Conservation (phyloP, 192 early-diverging fungal genomes). For the Gryganskiella cystojenkinii region DNA sequence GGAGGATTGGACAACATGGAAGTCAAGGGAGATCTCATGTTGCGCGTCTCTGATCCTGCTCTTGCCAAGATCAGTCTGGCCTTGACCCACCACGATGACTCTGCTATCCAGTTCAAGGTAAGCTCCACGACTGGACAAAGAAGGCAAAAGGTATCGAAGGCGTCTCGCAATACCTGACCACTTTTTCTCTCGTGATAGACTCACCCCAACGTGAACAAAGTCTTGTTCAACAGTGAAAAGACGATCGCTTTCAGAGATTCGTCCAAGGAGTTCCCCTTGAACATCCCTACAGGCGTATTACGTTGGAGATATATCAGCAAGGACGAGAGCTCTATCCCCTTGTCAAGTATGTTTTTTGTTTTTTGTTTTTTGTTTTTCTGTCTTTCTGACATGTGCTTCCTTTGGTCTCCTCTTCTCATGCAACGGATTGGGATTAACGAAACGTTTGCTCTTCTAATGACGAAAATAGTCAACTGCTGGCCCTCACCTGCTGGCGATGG, state of each 20-base stretch:
- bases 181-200: conserved; percentile 63
- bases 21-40: conserved; percentile 88
- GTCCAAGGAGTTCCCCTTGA: conserved; percentile 82
- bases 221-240: conserved; percentile 72
- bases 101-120: conserved; percentile 84
- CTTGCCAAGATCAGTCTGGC: conserved; percentile 69
- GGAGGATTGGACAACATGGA: conserved; percentile 92
- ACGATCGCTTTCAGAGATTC: conserved; percentile 84
- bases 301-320: conserved; percentile 87
- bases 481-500: conserved; percentile 89
- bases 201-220: conserved; percentile 96
- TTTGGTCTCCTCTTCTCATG: too few species aligned
- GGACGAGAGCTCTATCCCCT: conserved; percentile 84
- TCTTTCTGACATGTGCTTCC: too few species aligned
- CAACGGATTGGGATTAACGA: too few species aligned
- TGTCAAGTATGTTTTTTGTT: conserved; percentile 66
- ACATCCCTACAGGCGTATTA: conserved; percentile 83
- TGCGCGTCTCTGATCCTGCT: conserved; percentile 77
- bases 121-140: too few species aligned
- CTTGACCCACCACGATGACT: conserved; percentile 65
- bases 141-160: too few species aligned
- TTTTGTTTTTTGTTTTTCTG: neutral
- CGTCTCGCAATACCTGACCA: too few species aligned
- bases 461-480: conserved; percentile 96
- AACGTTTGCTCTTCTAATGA: conserved; percentile 1